These are phyloP conservation scores for Cladorrhinum samala DNA, from an alignment of 495 filamentous ascomycete genomes.

Conservation along the genomic window DNA sequence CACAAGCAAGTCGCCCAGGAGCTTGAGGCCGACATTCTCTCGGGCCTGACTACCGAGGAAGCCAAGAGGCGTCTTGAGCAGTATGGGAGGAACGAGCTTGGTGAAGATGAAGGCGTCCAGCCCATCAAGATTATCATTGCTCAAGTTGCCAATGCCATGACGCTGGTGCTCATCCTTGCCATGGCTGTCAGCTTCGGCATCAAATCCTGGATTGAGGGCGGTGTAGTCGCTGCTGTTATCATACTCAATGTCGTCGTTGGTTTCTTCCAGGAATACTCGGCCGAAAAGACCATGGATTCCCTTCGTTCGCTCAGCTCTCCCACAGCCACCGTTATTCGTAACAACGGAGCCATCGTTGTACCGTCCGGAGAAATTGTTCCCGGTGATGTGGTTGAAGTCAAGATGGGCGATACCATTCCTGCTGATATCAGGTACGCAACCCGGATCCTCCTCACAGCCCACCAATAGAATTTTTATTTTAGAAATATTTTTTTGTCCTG, in stretches of 20 bases:
- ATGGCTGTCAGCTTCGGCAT: conserved; percentile 82
- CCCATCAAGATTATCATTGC: conserved; percentile 48
- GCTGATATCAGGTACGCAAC: conserved; percentile 54
- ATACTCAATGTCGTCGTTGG: conserved; percentile 68
- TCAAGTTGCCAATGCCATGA: conserved; percentile 50
- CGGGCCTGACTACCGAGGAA: conserved; percentile 32
- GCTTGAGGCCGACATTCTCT: conserved; percentile 50
- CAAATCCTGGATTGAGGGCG: conserved; percentile 75
- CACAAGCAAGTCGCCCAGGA: conserved; percentile 49
- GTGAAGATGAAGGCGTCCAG: conserved; percentile 43
- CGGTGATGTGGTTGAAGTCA: conserved; percentile 67
- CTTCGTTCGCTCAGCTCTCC: conserved; percentile 72
- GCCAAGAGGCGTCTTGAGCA: conserved; percentile 37
- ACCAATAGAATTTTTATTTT: too few species aligned
- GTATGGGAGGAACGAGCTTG: conserved; percentile 45
- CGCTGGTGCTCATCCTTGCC: conserved; percentile 68
- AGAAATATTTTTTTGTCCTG: too few species aligned
- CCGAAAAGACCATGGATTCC: conserved; percentile 84
- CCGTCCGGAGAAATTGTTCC: conserved; percentile 80
- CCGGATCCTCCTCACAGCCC: too few species aligned
- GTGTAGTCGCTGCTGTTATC: conserved; percentile 75
- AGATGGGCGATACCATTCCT: conserved; percentile 73
- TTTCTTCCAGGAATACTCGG: conserved; percentile 79
- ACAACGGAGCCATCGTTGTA: conserved; percentile 62
- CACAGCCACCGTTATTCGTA: conserved; percentile 66